Conservation (phyloP, 305 asterid genomes). For the Fraxinus floribunda region DNA sequence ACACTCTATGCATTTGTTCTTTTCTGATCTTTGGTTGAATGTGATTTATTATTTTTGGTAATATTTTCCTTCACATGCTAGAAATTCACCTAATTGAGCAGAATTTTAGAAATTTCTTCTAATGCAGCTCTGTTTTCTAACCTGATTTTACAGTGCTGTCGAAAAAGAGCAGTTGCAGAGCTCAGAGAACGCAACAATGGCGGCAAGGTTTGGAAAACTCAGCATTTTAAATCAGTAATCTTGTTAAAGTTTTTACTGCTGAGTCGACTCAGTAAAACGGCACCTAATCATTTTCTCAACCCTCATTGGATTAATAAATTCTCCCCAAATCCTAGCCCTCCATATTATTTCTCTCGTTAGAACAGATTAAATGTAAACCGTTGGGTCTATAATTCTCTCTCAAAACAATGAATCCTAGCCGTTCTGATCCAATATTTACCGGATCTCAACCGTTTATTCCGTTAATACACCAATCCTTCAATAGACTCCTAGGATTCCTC, state of each 20-base stretch:
- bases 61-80: neutral
- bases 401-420: slow-evolving; percentile 18
- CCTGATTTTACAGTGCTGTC: slow-evolving; percentile 25
- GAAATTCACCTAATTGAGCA: slow-evolving; percentile 4
- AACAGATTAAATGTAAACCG: slow-evolving; percentile 23
- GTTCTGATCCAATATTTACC: slow-evolving; percentile 11
- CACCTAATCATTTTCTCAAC: neutral
- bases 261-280: slow-evolving; percentile 19
- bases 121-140: neutral
- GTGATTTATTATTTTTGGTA: neutral
- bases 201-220: slow-evolving; percentile 34
- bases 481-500: slow-evolving; percentile 18
- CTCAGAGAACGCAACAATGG: slow-evolving; percentile 36
- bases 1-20: neutral
- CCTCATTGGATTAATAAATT: neutral
- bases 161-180: slow-evolving; percentile 41
- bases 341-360: slow-evolving; percentile 13
- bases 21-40: neutral
- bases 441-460: slow-evolving; percentile 28
- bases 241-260: neutral
- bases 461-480: slow-evolving; percentile 12
- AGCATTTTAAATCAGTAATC: neutral
- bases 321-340: slow-evolving; percentile 27
- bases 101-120: neutral
- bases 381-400: slow-evolving; percentile 19